Percentiles rank a stretch among this genome's conserved stretches.
Conservation (phyloP, 139 green algal species). For the Pedinophyceae sp. region DNA sequence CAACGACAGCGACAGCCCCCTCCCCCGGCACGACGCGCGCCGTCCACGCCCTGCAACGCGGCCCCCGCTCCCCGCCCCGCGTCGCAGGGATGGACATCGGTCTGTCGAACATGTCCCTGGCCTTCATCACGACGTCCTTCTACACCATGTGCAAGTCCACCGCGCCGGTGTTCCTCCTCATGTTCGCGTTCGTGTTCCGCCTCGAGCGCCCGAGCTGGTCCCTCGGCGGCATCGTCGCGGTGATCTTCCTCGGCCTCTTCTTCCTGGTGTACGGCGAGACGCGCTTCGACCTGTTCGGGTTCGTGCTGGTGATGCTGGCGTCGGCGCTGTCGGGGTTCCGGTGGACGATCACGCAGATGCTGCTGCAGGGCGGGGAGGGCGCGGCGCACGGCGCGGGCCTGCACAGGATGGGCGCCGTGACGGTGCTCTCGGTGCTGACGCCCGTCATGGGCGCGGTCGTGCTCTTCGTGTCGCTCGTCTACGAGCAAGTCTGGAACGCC, state of each 20-base stretch:
- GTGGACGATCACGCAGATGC: conserved; percentile 82
- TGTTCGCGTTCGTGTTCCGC: conserved; percentile 59
- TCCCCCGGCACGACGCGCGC: no score
- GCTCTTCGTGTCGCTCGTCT: conserved; percentile 33
- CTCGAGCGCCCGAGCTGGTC: conserved; percentile 17
- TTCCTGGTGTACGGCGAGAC: conserved; percentile 79
- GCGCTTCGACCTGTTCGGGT: conserved; percentile 66
- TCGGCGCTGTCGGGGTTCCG: conserved; percentile 53
- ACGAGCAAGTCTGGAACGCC: conserved; percentile 46
- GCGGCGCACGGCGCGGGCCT: not conserved
- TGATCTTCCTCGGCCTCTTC: conserved; percentile 65
- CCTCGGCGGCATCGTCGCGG: conserved; percentile 50
- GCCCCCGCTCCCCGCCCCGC: not conserved
- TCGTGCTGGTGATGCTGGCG: conserved; percentile 71
- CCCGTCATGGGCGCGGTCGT: conserved; percentile 61
- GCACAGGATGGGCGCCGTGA: conserved; percentile 9
- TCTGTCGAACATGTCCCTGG: conserved; percentile 77
- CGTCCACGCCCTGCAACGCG: conserved; percentile 18
- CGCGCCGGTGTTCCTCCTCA: conserved; percentile 78
- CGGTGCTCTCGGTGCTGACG: conserved; percentile 30
- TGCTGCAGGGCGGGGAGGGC: conserved; percentile 57
- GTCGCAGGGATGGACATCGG: conserved; percentile 55
- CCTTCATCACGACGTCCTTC: conserved; percentile 78
- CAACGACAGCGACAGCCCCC: no score
- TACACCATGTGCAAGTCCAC: conserved; percentile 94